phyloP scores from a whole-genome alignment of 176 grass and related monocot genomes.

The Aechmea fasciata region DNA sequence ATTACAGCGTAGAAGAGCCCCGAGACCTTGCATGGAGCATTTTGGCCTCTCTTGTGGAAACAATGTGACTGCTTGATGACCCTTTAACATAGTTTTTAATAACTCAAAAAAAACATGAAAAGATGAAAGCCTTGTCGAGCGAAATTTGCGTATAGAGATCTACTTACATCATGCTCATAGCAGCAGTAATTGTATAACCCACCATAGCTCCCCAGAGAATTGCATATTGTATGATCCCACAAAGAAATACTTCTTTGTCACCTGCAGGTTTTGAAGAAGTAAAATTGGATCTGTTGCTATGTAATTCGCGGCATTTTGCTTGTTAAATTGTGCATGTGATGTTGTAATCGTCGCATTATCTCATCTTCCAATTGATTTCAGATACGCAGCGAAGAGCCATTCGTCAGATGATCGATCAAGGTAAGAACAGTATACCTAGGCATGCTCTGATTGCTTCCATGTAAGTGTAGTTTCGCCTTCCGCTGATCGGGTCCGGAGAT shows the following conservation, averaged over 20 bases:
- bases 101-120: neutral
- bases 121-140: too few species aligned
- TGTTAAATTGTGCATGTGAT: neutral
- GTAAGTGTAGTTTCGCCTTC: conserved; percentile 11
- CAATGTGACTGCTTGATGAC: conserved; percentile 4
- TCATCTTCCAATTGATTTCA: too few species aligned
- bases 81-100: neutral
- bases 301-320: neutral
- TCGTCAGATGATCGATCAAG: neutral
- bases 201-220: conserved; percentile 13
- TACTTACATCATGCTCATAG: conserved; percentile 11
- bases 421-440: neutral
- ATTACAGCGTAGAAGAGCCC: neutral
- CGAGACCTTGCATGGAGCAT: neutral
- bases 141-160: neutral
- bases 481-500: neutral
- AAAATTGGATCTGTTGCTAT: neutral
- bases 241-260: neutral
- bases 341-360: neutral
- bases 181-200: conserved; percentile 13
- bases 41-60: neutral
- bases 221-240: conserved; percentile 4
- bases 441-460: conserved; percentile 11
- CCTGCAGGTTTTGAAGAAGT: neutral
- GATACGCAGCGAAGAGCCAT: too few species aligned